phyloP scores from a whole-genome alignment of 306 rosid genomes.

The Albizia julibrissin region DNA sequence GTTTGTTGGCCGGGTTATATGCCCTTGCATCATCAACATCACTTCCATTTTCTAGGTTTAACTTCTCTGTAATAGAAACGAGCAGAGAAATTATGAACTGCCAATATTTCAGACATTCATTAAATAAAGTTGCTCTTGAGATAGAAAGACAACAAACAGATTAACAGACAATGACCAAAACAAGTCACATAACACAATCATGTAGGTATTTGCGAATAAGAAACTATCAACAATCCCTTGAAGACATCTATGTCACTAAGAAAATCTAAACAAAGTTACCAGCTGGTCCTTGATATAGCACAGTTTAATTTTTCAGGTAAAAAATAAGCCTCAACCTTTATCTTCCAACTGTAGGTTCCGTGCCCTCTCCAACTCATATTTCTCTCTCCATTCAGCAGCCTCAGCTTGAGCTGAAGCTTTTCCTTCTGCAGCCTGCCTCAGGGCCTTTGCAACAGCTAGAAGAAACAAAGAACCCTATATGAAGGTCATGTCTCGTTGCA shows the following conservation, averaged over 20 bases:
- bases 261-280: not conserved
- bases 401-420: slow-evolving; percentile 95
- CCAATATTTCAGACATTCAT: slow-evolving; percentile 7
- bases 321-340: slow-evolving; percentile 46
- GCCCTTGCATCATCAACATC: slow-evolving; percentile 39
- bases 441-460: slow-evolving; percentile 92
- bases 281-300: not conserved
- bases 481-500: slow-evolving; percentile 38
- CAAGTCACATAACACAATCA: slow-evolving; percentile 19
- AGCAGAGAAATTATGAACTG: slow-evolving; percentile 11
- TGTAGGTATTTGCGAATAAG: slow-evolving; percentile 5
- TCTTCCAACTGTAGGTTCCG: slow-evolving; percentile 62
- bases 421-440: slow-evolving; percentile 87
- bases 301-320: not conserved
- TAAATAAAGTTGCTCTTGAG: slow-evolving; percentile 7
- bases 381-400: slow-evolving; percentile 97
- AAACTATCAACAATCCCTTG: not conserved
- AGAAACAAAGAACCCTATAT: slow-evolving; percentile 36
- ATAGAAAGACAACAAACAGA: slow-evolving; percentile 22
- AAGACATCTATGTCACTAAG: not conserved
- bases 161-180: not conserved
- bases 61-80: slow-evolving; percentile 50
- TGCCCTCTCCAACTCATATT: slow-evolving; percentile 82
- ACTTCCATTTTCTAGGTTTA: slow-evolving; percentile 40
- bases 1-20: slow-evolving; percentile 41